Conservation (phyloP, 768 basidiomycete species). For the Pisolithus sp. region DNA sequence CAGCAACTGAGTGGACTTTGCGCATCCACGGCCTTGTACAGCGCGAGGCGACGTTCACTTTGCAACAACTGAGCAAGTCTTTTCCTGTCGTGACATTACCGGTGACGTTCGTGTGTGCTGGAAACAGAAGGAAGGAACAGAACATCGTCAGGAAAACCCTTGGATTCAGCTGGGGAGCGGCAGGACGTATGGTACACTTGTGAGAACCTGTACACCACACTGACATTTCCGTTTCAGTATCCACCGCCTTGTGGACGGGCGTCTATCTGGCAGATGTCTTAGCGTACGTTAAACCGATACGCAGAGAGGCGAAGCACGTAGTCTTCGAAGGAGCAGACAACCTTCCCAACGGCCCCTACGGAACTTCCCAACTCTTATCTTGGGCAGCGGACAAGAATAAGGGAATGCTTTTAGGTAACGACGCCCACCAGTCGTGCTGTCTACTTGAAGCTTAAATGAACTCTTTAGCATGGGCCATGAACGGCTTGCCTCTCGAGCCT, state of each 20-base stretch:
- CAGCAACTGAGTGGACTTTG: constrained; percentile 39
- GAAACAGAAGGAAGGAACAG: constrained; percentile 61
- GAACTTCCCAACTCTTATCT: constrained; percentile 42
- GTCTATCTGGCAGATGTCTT: constrained; percentile 52
- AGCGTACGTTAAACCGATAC: constrained; percentile 35
- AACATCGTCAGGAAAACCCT: constrained; percentile 52
- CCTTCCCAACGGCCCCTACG: constrained; percentile 56
- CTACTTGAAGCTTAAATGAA: neutral
- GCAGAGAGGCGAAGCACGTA: constrained; percentile 39
- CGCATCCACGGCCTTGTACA: constrained; percentile 34
- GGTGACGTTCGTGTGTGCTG: constrained; percentile 57
- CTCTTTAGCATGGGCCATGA: constrained; percentile 48
- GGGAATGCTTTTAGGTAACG: constrained; percentile 44
- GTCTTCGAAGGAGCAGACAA: constrained; percentile 54
- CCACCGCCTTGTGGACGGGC: constrained; percentile 55
- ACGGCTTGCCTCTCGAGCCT: constrained; percentile 49
- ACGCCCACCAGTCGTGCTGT: neutral
- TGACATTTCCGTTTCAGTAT: constrained; percentile 21
- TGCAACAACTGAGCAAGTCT: constrained; percentile 38
- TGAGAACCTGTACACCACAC: constrained; percentile 4
- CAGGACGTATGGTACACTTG: constrained; percentile 25
- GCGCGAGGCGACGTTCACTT: constrained; percentile 31
- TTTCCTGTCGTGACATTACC: constrained; percentile 53
- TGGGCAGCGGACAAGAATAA: constrained; percentile 40
- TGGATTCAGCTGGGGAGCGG: constrained; percentile 53